These are phyloP conservation scores for Cladosporium colombiae DNA, from an alignment of 2,329 filamentous ascomycete genomes.

Conservation along the genomic window DNA sequence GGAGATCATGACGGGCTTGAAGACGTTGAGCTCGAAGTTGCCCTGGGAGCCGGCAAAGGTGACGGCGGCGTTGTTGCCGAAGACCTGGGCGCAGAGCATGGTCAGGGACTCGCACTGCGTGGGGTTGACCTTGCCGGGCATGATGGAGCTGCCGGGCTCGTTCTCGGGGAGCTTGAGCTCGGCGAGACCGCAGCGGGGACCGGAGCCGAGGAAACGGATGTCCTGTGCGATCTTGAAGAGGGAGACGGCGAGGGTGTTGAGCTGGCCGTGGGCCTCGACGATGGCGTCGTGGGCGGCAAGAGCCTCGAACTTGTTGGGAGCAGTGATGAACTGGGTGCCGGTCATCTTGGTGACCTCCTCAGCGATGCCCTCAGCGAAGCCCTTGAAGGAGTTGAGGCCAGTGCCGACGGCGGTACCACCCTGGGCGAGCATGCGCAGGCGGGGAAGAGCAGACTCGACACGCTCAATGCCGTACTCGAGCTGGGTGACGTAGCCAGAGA, in stretches of 20 bases:
- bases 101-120: constrained; percentile 97
- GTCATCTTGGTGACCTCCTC: constrained; percentile 90
- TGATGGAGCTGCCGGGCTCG: constrained; percentile 96
- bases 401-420: constrained; percentile 96
- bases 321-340: constrained; percentile 89
- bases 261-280: constrained; percentile 86
- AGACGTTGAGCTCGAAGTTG: constrained; percentile 98
- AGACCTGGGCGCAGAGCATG: constrained; percentile 96
- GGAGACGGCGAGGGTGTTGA: constrained; percentile 89
- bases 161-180: constrained; percentile 95
- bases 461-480: constrained; percentile 88
- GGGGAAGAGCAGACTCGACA: constrained; percentile 77
- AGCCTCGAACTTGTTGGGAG: constrained; percentile 98
- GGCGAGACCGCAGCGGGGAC: constrained; percentile 91
- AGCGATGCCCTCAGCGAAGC: constrained; percentile 92
- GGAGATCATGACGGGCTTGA: constrained; percentile 94
- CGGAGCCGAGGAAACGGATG: constrained; percentile 93
- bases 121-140: constrained; percentile 99
- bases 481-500: constrained; percentile 95
- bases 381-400: constrained; percentile 94
- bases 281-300: constrained; percentile 94
- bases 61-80: constrained; percentile 92
- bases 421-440: constrained; percentile 85
- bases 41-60: constrained; percentile 96
- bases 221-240: constrained; percentile 99